phyloP scores from a whole-genome alignment of 2,329 filamentous ascomycete species.

The Kalmusia sp. region DNA sequence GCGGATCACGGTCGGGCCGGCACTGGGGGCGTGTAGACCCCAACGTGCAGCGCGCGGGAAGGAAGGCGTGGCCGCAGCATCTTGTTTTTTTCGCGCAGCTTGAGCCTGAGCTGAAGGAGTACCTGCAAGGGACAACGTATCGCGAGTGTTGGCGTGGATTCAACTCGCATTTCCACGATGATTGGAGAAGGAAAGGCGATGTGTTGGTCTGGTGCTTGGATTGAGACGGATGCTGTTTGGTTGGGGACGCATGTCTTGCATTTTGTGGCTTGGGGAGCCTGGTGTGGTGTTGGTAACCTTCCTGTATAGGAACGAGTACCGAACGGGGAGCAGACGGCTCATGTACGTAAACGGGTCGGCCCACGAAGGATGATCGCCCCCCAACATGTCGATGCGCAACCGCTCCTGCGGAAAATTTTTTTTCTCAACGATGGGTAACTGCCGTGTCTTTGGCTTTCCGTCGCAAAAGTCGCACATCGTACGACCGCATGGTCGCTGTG shows the following conservation, averaged over 20 bases:
- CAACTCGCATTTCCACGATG: constrained; percentile 70
- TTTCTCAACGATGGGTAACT: too few species aligned
- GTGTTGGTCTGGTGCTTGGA: constrained; percentile 65
- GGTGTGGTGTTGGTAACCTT: too few species aligned
- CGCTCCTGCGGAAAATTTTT: background rate
- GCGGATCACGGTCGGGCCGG: constrained; percentile 26
- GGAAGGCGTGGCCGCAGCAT: constrained; percentile 52
- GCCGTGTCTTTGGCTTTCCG: constrained; percentile 1
- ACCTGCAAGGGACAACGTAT: constrained; percentile 58
- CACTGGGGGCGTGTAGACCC: constrained; percentile 34
- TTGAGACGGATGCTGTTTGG: background rate
- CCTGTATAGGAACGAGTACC: background rate
- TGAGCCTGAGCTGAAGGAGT: constrained; percentile 55
- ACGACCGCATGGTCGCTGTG: too few species aligned
- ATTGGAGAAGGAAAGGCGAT: constrained; percentile 66
- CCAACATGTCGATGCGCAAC: too few species aligned
- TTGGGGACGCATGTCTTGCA: background rate
- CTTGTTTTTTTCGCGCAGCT: constrained; percentile 65
- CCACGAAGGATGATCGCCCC: too few species aligned
- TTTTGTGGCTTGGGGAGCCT: too few species aligned
- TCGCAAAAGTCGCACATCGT: too few species aligned
- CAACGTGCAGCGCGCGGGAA: constrained; percentile 22
- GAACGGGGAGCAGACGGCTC: background rate
- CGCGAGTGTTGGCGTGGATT: constrained; percentile 65
- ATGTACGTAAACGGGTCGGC: too few species aligned